Conservation (phyloP, 257 asterid species). For the Verbascum thapsus region DNA sequence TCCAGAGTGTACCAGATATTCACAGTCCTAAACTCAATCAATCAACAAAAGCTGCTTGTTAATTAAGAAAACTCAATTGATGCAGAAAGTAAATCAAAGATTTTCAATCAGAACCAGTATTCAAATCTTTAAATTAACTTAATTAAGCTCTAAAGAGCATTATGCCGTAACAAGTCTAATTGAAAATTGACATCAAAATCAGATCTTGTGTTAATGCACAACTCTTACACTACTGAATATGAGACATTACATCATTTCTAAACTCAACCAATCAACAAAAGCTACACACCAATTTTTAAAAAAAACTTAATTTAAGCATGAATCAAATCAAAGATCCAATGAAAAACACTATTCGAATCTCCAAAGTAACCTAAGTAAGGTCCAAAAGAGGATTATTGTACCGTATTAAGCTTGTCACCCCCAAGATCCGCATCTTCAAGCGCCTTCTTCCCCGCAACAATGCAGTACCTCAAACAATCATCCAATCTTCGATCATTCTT, state of each 20-base stretch:
- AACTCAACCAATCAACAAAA: conserved; percentile 2
- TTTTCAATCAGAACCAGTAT: neutral
- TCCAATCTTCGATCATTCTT: conserved; percentile 61
- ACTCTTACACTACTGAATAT: too few species aligned
- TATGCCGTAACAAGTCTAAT: conserved; percentile 44
- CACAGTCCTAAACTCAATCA: too few species aligned
- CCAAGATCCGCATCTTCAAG: conserved; percentile 60
- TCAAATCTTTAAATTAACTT: neutral
- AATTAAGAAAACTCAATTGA: neutral
- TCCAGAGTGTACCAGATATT: neutral
- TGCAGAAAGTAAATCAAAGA: neutral
- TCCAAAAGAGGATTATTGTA: conserved; percentile 28
- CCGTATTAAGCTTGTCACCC: conserved; percentile 44
- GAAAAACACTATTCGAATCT: neutral
- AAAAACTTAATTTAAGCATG: neutral
- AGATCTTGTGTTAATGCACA: too few species aligned
- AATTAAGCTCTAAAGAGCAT: conserved; percentile 25
- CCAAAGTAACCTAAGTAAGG: conserved; percentile 17
- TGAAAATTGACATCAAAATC: too few species aligned
- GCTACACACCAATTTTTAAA: conserved; percentile 4
- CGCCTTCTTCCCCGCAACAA: conserved; percentile 64
- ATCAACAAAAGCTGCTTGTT: conserved; percentile 17
- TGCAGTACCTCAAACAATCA: conserved; percentile 57
- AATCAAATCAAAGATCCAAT: neutral
- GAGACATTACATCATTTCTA: too few species aligned